A percentile compares a stretch with the other conserved stretches of the same genome.
phyloP scores from a whole-genome alignment of 257 asterid species.

The Solanum ossicruentum region DNA sequence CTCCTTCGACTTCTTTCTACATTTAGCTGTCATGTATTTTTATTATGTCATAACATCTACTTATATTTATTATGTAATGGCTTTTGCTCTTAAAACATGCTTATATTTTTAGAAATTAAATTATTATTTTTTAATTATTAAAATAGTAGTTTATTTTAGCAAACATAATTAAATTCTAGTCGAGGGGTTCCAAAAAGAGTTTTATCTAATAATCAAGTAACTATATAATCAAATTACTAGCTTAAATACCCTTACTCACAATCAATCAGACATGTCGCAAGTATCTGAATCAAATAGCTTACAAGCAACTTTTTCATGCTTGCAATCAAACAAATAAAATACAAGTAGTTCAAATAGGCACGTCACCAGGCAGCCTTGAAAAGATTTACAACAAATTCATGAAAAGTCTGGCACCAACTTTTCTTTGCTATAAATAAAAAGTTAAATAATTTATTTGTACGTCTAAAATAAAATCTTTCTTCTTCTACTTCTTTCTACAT shows the following conservation, averaged over 20 bases:
- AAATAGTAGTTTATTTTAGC: background rate
- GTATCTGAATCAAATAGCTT: no score
- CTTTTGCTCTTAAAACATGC: background rate
- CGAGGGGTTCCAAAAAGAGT: constrained; percentile 7
- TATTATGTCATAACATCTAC: no score
- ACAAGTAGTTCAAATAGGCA: background rate
- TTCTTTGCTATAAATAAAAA: background rate
- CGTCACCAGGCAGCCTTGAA: background rate
- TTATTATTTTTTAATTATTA: background rate
- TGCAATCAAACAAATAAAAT: no score
- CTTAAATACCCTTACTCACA: no score
- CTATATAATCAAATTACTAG: no score
- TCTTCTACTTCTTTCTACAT: background rate
- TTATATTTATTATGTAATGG: no score
- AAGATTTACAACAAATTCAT: background rate
- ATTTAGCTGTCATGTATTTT: background rate
- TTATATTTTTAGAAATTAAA: background rate
- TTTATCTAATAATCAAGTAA: background rate
- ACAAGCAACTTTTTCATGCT: no score
- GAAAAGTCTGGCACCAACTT: background rate
- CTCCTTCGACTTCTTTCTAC: background rate
- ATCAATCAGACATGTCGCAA: no score
- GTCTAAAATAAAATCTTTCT: background rate
- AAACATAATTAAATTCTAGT: background rate
- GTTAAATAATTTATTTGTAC: background rate